phyloP scores from a whole-genome alignment of 805 yeast species.

The Cyberlindnera bimundalis region DNA sequence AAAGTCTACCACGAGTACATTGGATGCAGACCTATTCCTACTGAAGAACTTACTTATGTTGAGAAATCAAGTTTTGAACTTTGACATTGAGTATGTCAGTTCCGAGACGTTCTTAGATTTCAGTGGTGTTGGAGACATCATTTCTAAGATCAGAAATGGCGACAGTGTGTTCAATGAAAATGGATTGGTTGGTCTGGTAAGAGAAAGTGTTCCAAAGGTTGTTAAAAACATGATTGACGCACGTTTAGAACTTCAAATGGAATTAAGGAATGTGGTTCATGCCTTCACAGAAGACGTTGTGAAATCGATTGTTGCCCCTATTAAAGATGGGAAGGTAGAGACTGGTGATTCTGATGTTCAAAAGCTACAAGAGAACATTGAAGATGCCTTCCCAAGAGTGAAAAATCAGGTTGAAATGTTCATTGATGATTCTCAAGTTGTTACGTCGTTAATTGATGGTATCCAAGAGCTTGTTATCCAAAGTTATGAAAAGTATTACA shows the following conservation, averaged over 20 bases:
- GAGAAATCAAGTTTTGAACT: constrained; percentile 64
- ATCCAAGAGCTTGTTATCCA: constrained; percentile 57
- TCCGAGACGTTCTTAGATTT: constrained; percentile 78
- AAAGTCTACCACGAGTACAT: constrained; percentile 42
- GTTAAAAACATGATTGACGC: constrained; percentile 82
- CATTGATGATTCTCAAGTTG: constrained; percentile 52
- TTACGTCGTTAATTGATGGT: constrained; percentile 56
- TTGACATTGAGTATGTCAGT: constrained; percentile 74
- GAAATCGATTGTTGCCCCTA: constrained; percentile 45
- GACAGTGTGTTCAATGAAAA: constrained; percentile 22
- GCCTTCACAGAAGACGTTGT: constrained; percentile 57
- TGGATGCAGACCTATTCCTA: constrained; percentile 63
- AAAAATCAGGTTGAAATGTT: constrained; percentile 49
- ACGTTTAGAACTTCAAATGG: constrained; percentile 65
- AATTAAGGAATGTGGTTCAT: constrained; percentile 64
- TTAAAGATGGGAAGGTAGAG: constrained; percentile 24
- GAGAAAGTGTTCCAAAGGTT: constrained; percentile 73
- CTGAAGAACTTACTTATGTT: constrained; percentile 70
- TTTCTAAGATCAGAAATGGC: constrained; percentile 37
- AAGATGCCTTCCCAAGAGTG: constrained; percentile 53
- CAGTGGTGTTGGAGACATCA: constrained; percentile 63
- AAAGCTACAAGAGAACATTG: constrained; percentile 47
- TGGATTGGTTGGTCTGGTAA: constrained; percentile 45
- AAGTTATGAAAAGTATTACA: constrained; percentile 54
- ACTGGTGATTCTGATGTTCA: constrained; percentile 33